Base-by-base conservation (phyloP, 2,329 filamentous ascomycete species). In the Ceratocystis cacaofunesta region DNA sequence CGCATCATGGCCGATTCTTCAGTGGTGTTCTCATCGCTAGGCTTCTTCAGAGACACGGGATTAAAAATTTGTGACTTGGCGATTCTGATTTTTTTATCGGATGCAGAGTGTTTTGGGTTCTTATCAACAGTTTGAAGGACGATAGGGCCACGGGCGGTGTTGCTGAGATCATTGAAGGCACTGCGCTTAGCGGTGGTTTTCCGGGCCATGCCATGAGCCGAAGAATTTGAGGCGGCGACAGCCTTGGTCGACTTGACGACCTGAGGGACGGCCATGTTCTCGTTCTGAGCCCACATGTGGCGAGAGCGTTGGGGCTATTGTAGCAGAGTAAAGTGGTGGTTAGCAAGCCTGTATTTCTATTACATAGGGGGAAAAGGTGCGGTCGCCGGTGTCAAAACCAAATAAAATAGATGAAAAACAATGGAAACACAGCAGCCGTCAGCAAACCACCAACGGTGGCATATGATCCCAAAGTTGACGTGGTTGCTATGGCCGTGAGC, bases 111-210 rank as follows among this genome's bases (percentile, higher is more conserved):
- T 25, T 76, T 75, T 48, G 55, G 65, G 65, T 72, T 79, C 65
- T 68, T 71, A 36, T 74, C 70, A 62, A 76, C 71, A 30, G 72
- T 70, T 55, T 67, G 70, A 32, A 71, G 68, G 43, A 70, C 71
- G 7, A 58, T 17, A 44, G 64, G 32, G 28, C 69, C 69, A 58
- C 74, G 73, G 68, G 77, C 76, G 50, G 81, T 85, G 72, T 92
- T 92, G 78, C 88, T 94, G 68, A 94, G 82, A 73, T 95, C 91
- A 62, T 84, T 88, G 75, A 95, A 91, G 12, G 85, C 89, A 68
- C 86, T 85, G 70, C 91, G 85, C 78, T 92, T 94, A 65, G 85
- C 79, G 66, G 83, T 80, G 64, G 80, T 80, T 74, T 86, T 89
- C 69, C 86, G 75, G 48, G 78, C 80, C 62, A 78, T 80, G 68